A percentile compares a stretch with the other conserved stretches of the same genome.
Conservation (phyloP, 176 grass and related monocot species). For the Rhynchospora tenuis region DNA sequence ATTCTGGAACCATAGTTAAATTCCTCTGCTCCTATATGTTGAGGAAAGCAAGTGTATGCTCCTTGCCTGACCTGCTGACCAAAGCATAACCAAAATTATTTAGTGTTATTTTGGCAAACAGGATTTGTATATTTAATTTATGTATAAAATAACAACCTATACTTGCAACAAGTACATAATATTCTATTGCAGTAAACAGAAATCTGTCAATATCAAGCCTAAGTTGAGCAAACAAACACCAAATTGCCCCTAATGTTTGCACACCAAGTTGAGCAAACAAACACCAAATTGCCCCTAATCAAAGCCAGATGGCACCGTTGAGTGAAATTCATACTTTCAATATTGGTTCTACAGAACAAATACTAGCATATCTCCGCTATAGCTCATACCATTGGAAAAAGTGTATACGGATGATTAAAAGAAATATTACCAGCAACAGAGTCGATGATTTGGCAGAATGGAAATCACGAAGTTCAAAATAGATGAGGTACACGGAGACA, state of each 20-base stretch:
- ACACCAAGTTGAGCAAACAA: too few species aligned
- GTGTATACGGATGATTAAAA: too few species aligned
- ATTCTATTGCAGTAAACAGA: background rate
- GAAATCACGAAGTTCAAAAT: too few species aligned
- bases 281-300: too few species aligned
- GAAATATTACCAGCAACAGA: too few species aligned
- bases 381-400: too few species aligned
- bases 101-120: background rate
- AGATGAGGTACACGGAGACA: too few species aligned
- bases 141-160: background rate
- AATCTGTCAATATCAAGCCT: background rate
- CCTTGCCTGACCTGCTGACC: slow-evolving; percentile 55
- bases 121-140: background rate
- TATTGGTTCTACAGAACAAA: too few species aligned
- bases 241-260: background rate
- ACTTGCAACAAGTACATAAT: background rate
- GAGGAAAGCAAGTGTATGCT: slow-evolving; percentile 87
- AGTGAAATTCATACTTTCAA: too few species aligned
- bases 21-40: slow-evolving; percentile 81
- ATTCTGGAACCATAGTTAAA: slow-evolving; percentile 96
- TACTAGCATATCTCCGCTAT: too few species aligned
- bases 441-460: too few species aligned
- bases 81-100: background rate
- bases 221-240: background rate
- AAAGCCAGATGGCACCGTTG: too few species aligned